Evolutionary conservation across 306 rosid genomes (phyloP).

Genomic region (Quillaja saponaria): DNA sequence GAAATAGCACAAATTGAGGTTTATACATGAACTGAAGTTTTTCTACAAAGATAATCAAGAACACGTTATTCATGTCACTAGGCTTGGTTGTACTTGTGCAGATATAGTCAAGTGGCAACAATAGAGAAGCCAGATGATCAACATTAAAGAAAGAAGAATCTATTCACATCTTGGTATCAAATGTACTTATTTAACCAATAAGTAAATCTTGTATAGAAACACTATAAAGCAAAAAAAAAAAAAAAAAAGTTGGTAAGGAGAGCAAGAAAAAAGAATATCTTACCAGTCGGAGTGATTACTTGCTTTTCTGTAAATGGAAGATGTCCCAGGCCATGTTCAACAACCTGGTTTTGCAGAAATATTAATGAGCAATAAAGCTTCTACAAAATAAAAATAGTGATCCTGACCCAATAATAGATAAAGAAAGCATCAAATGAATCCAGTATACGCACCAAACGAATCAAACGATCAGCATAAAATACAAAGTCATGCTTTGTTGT

Average conservation of each 20-base stretch:
- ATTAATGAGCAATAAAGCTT: slow-evolving; percentile 23
- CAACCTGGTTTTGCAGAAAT: slow-evolving; percentile 65
- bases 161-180: slow-evolving; percentile 17
- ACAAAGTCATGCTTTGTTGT: slow-evolving; percentile 95
- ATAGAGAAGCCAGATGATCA: slow-evolving; percentile 17
- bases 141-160: slow-evolving; percentile 11
- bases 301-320: slow-evolving; percentile 97
- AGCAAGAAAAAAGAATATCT: slow-evolving; percentile 26
- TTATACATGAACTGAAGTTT: background rate
- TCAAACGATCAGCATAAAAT: slow-evolving; percentile 91
- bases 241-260: background rate
- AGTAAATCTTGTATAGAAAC: background rate
- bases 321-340: slow-evolving; percentile 97
- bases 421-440: slow-evolving; percentile 33
- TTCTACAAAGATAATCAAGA: slow-evolving; percentile 7
- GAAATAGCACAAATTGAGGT: too few relatives aligned
- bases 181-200: slow-evolving; percentile 1
- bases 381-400: background rate
- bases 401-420: slow-evolving; percentile 14
- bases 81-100: background rate
- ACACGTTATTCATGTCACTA: background rate
- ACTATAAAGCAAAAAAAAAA: background rate
- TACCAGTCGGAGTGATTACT: slow-evolving; percentile 93
- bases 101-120: background rate
- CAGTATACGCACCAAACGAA: slow-evolving; percentile 75